These are phyloP conservation scores for Pseudogymnoascus sp. DNA, from an alignment of 2,329 filamentous ascomycete species.

Conservation along the genomic window DNA sequence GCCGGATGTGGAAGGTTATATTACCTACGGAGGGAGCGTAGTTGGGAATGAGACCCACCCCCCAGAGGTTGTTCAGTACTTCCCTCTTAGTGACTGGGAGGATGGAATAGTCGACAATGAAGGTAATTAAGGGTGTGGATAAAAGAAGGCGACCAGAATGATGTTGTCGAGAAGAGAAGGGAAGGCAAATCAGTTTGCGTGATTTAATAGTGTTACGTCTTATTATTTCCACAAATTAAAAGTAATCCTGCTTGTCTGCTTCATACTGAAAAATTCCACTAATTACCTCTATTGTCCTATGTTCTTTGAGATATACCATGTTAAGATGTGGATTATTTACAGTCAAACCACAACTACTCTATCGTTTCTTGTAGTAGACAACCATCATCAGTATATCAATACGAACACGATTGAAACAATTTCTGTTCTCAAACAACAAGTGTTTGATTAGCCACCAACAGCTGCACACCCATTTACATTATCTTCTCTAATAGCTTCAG, in stretches of 20 bases:
- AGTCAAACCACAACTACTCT: no score
- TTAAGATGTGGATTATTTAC: background rate
- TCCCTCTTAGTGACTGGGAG: background rate
- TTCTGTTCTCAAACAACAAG: no score
- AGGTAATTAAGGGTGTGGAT: background rate
- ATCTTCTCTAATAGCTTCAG: no score
- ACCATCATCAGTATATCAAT: no score
- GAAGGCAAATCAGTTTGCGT: background rate
- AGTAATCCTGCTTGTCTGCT: background rate
- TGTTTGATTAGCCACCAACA: no score
- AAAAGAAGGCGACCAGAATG: background rate
- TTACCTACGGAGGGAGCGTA: conserved; percentile 27
- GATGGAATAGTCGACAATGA: background rate
- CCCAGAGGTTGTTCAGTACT: conserved; percentile 18
- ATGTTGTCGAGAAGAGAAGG: background rate
- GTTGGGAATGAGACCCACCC: conserved; percentile 24
- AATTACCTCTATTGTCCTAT: no score
- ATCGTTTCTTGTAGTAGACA: no score
- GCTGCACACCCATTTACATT: no score
- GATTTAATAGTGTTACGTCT: background rate
- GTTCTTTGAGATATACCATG: background rate
- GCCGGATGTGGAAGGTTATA: conserved; percentile 26
- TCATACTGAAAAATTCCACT: background rate
- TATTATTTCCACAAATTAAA: background rate
- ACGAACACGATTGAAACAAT: no score